Conservation (phyloP, 352 stramenopile species). For the Pythium rhizo-oryzae region DNA sequence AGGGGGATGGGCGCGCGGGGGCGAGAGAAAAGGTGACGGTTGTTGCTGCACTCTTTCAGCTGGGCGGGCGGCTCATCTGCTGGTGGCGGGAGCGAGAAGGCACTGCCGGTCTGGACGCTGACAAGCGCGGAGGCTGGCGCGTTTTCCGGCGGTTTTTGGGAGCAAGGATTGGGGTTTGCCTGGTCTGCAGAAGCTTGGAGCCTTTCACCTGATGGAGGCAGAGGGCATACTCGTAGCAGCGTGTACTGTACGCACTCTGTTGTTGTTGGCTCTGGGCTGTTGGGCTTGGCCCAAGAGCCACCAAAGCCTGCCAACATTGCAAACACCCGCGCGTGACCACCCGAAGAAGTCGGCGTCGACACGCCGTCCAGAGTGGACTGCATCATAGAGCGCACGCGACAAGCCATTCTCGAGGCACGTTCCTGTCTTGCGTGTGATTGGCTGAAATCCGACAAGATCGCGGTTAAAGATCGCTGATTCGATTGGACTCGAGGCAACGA, state of each 20-base stretch:
- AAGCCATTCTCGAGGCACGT: background rate
- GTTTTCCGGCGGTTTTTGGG: background rate
- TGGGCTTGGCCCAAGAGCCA: too few species aligned
- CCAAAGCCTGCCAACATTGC: too few species aligned
- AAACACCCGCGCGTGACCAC: background rate
- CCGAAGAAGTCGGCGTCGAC: too few species aligned
- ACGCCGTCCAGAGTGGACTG: too few species aligned
- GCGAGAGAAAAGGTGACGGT: constrained; percentile 6
- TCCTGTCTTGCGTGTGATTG: background rate
- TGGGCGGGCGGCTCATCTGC: constrained; percentile 9
- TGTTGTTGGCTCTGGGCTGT: too few species aligned
- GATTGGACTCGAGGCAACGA: constrained; percentile 6
- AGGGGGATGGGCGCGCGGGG: constrained; percentile 4
- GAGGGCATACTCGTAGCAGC: too few species aligned
- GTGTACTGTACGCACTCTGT: too few species aligned
- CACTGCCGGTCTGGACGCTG: background rate
- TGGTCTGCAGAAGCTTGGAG: background rate
- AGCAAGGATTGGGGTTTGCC: too few species aligned
- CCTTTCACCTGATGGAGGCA: too few species aligned
- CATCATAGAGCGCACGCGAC: too few species aligned
- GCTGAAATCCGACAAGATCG: constrained; percentile 11
- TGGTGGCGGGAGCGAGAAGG: constrained; percentile 3
- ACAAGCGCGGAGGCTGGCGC: background rate
- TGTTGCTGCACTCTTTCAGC: constrained; percentile 12
- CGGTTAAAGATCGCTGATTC: constrained; percentile 19